Evolutionary conservation across 352 stramenopile genomes (phyloP), one percentile per base, ranked within the genome.

Genomic region (Phytophthora quininea): DNA sequence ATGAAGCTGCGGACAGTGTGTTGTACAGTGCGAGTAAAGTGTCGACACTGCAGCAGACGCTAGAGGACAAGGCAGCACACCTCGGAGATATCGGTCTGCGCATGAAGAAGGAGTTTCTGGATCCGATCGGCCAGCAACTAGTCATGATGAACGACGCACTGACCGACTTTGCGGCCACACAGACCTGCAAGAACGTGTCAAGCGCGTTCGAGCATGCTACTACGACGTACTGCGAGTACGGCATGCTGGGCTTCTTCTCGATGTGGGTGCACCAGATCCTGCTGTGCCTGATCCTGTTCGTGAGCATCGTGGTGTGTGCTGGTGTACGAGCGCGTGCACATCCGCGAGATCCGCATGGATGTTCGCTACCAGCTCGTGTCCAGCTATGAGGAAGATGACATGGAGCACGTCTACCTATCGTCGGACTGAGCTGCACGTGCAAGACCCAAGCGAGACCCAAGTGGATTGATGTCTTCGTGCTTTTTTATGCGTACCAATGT

Each of bases 241-340:
- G 87, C 52, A 90, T 95, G 64, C 71, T 93, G 43, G 87, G 87
- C 27, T 88, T 95, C 62, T 91, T 92, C 55, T 91, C 84, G 12
- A 90, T 95, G 83, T 95, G 87, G 87, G 78, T 91, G 50, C 87
- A 95, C 59, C 87, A 95, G 76, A 83, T 95, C 37, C 56, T 92
- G 54, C 61, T 95, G 10, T 95, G 87, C 53, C 52, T 90, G n/a
- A 76, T 91, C 33, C 69, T 95, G 3, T 92, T 93, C 61, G 77
- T 91, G 50, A 82, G 80, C 65, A 77, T 93, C 49, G 57, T 93
- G 43, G 78, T 84, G 40, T 82, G 85, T 93, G 54, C 69, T 92
- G 32, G 83, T 93, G 12, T 95, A 92, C 73, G 80, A 95, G 71
- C 80, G 83, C 54, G 82, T 93, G 45, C 78, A 92, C 61, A 77